Percentiles rank a stretch among this genome's conserved stretches.
Evolutionary conservation across 1,284 basidiomycete species (phyloP).

Genomic region (Trichosporon sp.): DNA sequence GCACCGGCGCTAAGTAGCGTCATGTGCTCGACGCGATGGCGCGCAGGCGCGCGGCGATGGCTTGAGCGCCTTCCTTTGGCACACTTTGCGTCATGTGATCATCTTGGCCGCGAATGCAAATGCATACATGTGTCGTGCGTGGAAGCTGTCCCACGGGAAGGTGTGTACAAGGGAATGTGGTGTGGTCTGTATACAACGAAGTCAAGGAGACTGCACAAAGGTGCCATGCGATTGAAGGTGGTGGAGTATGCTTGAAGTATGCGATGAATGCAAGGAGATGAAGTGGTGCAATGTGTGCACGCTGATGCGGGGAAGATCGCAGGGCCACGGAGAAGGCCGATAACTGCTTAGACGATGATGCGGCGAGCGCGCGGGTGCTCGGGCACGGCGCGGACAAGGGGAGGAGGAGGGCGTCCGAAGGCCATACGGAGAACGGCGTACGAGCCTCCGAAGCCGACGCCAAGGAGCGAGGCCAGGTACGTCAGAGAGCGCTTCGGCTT

Average conservation of each 20-base stretch:
- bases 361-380: neutral
- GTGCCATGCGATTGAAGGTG: neutral
- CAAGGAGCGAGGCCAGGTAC: neutral
- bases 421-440: constrained; percentile 2
- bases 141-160: neutral
- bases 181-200: neutral
- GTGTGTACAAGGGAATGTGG: neutral
- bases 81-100: neutral
- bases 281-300: neutral
- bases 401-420: neutral
- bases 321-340: neutral
- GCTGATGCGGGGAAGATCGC: neutral
- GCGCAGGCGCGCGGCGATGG: neutral
- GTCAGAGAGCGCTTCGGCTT: neutral
- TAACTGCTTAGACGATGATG: neutral
- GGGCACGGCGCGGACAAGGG: neutral
- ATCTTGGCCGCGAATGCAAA: neutral
- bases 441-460: neutral
- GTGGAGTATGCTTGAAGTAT: neutral
- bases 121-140: neutral
- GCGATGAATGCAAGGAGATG: neutral
- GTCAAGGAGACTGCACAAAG: neutral
- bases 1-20: neutral
- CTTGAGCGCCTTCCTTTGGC: neutral
- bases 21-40: neutral